Percentiles rank a stretch among this genome's conserved stretches.
These are phyloP conservation scores for Nematocida sp. DNA, from an alignment of 371 early-diverging fungal genomes.

Conservation along the genomic window DNA sequence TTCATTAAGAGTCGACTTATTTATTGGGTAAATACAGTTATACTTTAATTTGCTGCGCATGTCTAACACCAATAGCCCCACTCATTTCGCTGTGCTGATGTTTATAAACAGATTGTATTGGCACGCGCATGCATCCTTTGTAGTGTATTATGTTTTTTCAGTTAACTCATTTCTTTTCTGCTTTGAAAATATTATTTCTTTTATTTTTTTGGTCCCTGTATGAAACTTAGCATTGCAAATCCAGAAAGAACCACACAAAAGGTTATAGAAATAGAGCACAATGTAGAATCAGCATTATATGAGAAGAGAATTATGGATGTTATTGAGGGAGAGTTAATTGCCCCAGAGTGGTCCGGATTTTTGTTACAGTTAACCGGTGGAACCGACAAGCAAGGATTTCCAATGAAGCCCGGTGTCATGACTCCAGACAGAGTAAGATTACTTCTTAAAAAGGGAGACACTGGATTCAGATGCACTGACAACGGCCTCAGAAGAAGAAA, in stretches of 20 bases:
- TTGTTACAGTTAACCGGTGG: constrained; percentile 96
- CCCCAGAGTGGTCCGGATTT: constrained; percentile 96
- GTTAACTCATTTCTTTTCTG: neutral
- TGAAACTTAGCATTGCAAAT: constrained; percentile 91
- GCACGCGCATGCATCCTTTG: neutral
- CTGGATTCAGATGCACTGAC: constrained; percentile 94
- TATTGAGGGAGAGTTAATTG: constrained; percentile 86
- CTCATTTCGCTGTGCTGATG: no score
- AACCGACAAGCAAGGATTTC: constrained; percentile 95
- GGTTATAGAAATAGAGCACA: constrained; percentile 90
- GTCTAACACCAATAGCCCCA: no score
- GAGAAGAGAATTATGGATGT: constrained; percentile 94
- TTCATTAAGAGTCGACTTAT: no score
- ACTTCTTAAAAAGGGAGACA: constrained; percentile 88
- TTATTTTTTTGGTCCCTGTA: constrained; percentile 56
- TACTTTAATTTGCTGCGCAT: no score
- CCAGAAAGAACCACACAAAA: constrained; percentile 97
- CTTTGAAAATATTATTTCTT: constrained; percentile 47
- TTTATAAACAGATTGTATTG: neutral
- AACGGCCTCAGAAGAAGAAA: constrained; percentile 96
- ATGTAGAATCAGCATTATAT: constrained; percentile 86
- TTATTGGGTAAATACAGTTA: no score
- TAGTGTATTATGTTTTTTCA: neutral
- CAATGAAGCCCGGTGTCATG: constrained; percentile 82
- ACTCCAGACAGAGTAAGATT: constrained; percentile 86